phyloP scores from a whole-genome alignment of 2,329 filamentous ascomycete species.

The Exophiala calicioides region DNA sequence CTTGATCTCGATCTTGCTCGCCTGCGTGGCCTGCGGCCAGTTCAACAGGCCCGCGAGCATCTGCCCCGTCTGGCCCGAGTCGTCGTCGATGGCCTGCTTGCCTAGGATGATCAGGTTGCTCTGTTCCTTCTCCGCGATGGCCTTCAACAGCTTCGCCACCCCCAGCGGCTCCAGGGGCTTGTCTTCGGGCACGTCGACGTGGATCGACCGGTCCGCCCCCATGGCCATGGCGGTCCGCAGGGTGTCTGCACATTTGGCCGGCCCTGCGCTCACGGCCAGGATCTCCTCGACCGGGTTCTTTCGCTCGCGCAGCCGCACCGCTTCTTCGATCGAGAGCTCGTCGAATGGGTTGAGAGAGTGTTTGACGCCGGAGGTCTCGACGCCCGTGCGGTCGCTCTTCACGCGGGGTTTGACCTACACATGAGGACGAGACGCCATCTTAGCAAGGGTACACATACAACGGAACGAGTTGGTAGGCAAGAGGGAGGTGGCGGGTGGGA shows the following conservation, averaged over 20 bases:
- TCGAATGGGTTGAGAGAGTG: slow-evolving; percentile 99
- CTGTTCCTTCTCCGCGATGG: slow-evolving; percentile 78
- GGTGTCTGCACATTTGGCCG: slow-evolving; percentile 81
- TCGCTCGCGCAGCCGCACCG: slow-evolving; percentile 89
- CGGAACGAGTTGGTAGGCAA: background rate
- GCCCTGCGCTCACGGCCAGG: slow-evolving; percentile 83
- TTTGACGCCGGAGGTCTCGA: slow-evolving; percentile 91
- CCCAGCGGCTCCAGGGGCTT: slow-evolving; percentile 76
- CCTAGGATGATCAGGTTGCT: slow-evolving; percentile 91
- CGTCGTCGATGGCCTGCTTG: slow-evolving; percentile 98
- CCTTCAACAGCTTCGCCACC: slow-evolving; percentile 86
- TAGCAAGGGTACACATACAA: background rate
- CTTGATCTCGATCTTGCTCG: slow-evolving; percentile 75
- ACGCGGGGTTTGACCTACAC: slow-evolving; percentile 67
- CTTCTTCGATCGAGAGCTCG: slow-evolving; percentile 96
- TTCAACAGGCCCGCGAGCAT: slow-evolving; percentile 92
- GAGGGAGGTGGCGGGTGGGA: background rate
- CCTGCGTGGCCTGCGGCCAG: slow-evolving; percentile 95
- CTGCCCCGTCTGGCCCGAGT: slow-evolving; percentile 92
- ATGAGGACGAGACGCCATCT: too few relatives aligned
- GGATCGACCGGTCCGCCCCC: slow-evolving; percentile 90
- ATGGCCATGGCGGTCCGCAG: slow-evolving; percentile 98
- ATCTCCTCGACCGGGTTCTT: slow-evolving; percentile 85
- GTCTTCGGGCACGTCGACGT: slow-evolving; percentile 76
- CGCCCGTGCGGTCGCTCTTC: slow-evolving; percentile 74